A percentile compares a stretch with the other conserved stretches of the same genome.
Evolutionary conservation across 345 rosid species (phyloP).

Genomic region (Carallia brachiata): DNA sequence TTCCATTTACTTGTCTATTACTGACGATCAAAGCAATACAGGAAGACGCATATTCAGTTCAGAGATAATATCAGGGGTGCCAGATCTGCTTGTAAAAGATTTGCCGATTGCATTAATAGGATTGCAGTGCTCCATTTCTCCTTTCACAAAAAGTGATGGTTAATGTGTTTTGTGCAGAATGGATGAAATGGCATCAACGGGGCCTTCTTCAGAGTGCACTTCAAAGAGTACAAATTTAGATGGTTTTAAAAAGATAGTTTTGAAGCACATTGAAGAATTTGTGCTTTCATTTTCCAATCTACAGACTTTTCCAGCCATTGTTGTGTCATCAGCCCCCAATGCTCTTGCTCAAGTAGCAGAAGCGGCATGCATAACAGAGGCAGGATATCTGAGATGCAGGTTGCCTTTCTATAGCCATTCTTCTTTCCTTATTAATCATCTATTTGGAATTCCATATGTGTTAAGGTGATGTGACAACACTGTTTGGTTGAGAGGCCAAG

Average conservation of each 20-base stretch:
- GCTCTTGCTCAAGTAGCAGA: constrained; percentile 33
- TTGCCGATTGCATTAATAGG: not conserved
- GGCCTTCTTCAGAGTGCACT: constrained; percentile 19
- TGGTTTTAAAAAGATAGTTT: constrained; percentile 25
- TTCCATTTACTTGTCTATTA: not conserved
- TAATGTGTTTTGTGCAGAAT: constrained; percentile 29
- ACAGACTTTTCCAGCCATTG: constrained; percentile 14
- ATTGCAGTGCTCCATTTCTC: not conserved
- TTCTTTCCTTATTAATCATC: not conserved
- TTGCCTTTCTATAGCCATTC: constrained; percentile 1
- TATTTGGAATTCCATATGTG: not conserved
- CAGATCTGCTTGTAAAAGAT: not conserved
- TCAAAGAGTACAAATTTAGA: constrained; percentile 19
- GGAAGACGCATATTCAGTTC: not conserved
- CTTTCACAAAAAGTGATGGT: not conserved
- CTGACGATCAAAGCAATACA: not conserved
- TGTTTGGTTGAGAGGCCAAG: no score
- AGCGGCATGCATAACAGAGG: constrained; percentile 30
- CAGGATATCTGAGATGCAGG: constrained; percentile 50
- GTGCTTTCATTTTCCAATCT: constrained; percentile 31
- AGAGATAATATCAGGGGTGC: not conserved
- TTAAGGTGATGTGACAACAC: no score
- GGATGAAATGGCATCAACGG: constrained; percentile 25
- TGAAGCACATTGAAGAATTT: constrained; percentile 33
- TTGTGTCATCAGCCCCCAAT: constrained; percentile 21